phyloP scores from a whole-genome alignment of 345 rosid genomes.

The Lepidium aucheri region DNA sequence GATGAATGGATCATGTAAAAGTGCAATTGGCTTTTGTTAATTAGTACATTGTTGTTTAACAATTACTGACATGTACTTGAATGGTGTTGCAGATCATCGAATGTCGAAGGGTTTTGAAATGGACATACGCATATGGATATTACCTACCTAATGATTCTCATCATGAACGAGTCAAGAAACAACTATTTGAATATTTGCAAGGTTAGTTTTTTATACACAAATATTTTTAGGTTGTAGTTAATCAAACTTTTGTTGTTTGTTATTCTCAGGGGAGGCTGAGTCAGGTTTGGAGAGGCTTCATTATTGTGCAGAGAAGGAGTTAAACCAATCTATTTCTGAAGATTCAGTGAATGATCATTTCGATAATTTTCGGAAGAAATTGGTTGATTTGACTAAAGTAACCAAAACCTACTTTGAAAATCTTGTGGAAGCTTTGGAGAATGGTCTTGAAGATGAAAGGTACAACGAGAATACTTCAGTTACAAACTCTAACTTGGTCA shows the following conservation, averaged over 20 bases:
- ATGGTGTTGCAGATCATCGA: slow-evolving; percentile 53
- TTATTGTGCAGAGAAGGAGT: slow-evolving; percentile 11
- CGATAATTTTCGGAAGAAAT: slow-evolving; percentile 43
- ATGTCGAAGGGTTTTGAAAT: slow-evolving; percentile 78
- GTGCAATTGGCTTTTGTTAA: too few species aligned
- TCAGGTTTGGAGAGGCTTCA: slow-evolving; percentile 22
- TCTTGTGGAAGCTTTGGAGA: slow-evolving; percentile 71
- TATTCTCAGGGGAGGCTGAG: slow-evolving; percentile 20
- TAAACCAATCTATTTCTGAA: background rate
- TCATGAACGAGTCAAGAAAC: slow-evolving; percentile 30
- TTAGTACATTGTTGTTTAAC: too few species aligned
- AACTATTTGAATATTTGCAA: slow-evolving; percentile 71
- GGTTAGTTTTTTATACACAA: too few species aligned
- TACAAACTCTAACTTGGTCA: too few species aligned
- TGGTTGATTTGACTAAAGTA: slow-evolving; percentile 49
- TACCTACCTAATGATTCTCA: slow-evolving; percentile 35
- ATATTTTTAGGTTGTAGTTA: too few species aligned
- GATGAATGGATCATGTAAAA: too few species aligned
- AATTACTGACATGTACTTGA: too few species aligned
- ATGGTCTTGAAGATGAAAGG: slow-evolving; percentile 53
- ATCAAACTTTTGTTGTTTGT: background rate
- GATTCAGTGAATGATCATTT: slow-evolving; percentile 35
- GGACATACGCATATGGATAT: slow-evolving; percentile 87
- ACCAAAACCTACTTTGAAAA: slow-evolving; percentile 74
- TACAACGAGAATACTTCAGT: too few species aligned